phyloP scores from a whole-genome alignment of 495 filamentous ascomycete species.

The Trichoderma orchidacearum region DNA sequence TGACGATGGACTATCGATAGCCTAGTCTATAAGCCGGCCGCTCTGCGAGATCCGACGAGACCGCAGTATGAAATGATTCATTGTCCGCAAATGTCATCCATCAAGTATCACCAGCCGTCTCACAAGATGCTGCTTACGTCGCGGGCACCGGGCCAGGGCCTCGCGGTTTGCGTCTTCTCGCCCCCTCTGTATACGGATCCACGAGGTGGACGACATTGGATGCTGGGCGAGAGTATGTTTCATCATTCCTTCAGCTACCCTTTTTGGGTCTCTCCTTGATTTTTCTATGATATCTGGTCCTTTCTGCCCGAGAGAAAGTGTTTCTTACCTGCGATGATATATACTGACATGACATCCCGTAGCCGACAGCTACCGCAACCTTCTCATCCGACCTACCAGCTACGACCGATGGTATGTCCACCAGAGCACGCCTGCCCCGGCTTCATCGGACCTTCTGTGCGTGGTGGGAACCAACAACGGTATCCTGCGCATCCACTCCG shows the following conservation, averaged over 20 bases:
- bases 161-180: conserved; percentile 5
- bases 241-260: conserved; percentile 1
- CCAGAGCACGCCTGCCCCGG: conserved; percentile 9
- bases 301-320: no score
- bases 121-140: conserved; percentile 15
- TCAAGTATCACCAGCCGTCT: conserved; percentile 16
- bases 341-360: neutral
- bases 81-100: conserved; percentile 9
- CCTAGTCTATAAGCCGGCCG: neutral
- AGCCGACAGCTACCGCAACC: neutral
- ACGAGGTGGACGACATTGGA: conserved; percentile 8
- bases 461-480: conserved; percentile 19
- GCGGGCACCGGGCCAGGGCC: neutral
- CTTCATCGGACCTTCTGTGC: conserved; percentile 9
- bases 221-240: conserved; percentile 2
- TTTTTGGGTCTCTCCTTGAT: no score
- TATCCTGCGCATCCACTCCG: conserved; percentile 5
- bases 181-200: conserved; percentile 1
- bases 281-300: no score
- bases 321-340: no score
- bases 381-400: neutral
- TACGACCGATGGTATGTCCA: conserved; percentile 3
- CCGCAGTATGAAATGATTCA: neutral
- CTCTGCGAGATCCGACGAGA: neutral
- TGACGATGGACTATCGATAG: neutral